A percentile compares a stretch with the other conserved stretches of the same genome.
Evolutionary conservation across 2,329 filamentous ascomycete genomes (phyloP).

Genomic region (Rhexocercosporidium sp.): DNA sequence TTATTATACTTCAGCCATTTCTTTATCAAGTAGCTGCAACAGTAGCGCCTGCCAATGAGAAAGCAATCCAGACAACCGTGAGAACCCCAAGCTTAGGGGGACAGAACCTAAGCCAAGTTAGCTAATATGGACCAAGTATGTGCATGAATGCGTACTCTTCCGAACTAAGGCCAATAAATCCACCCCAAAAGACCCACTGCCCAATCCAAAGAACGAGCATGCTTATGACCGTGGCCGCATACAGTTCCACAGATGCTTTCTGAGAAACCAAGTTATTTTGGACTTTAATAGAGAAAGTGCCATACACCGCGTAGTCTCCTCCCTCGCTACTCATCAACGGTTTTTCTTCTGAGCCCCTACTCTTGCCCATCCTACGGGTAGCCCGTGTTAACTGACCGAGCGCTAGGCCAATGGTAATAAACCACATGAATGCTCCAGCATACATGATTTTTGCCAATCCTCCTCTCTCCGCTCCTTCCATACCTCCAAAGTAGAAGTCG

Average conservation of each 20-base stretch:
- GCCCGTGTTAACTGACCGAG: too few relatives aligned
- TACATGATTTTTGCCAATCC: too few relatives aligned
- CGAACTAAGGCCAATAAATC: background rate
- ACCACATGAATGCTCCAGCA: too few relatives aligned
- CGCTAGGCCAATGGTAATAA: too few relatives aligned
- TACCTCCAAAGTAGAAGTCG: too few relatives aligned
- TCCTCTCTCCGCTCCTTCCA: too few relatives aligned
- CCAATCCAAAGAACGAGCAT: background rate
- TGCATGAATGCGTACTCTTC: background rate
- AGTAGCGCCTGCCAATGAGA: background rate
- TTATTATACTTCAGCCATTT: too few relatives aligned
- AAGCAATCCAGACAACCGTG: background rate
- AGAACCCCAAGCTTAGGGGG: background rate
- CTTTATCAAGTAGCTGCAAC: background rate
- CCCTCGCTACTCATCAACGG: background rate
- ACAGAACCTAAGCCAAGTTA: background rate
- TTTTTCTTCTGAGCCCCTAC: background rate
- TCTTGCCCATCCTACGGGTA: too few relatives aligned
- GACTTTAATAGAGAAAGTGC: background rate
- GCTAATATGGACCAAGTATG: background rate
- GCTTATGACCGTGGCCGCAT: background rate
- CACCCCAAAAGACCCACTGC: background rate
- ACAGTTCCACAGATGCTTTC: background rate
- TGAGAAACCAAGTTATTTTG: background rate
- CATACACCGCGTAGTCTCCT: background rate